Evolutionary conservation across 1,139 yeast species (phyloP).

Genomic region (Magnusiomyces magnusii): DNA sequence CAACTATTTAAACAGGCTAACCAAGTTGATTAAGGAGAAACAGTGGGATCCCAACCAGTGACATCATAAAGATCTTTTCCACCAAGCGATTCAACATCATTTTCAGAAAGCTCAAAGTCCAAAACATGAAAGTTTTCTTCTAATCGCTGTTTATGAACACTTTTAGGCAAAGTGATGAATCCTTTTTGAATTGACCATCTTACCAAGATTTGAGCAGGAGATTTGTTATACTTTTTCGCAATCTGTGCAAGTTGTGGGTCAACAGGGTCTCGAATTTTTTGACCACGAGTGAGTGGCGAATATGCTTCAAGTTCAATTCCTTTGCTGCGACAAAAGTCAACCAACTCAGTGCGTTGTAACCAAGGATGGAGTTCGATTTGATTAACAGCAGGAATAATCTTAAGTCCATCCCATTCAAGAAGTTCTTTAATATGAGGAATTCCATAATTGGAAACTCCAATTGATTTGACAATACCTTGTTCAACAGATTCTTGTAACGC

Average conservation of each 20-base stretch:
- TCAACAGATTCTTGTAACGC: constrained; percentile 20
- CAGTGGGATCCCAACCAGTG: constrained; percentile 19
- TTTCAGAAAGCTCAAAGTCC: constrained; percentile 42
- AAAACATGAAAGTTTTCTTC: constrained; percentile 42
- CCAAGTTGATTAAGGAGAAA: background rate
- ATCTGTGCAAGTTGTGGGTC: constrained; percentile 43
- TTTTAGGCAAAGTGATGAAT: constrained; percentile 62
- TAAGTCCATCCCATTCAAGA: constrained; percentile 44
- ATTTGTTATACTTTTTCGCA: constrained; percentile 46
- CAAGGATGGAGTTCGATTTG: constrained; percentile 76
- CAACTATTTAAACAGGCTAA: background rate
- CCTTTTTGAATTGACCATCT: constrained; percentile 68
- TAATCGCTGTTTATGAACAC: constrained; percentile 53
- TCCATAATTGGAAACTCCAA: constrained; percentile 75
- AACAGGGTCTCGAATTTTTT: constrained; percentile 37
- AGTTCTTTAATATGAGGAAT: constrained; percentile 45
- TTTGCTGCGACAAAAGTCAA: constrained; percentile 45
- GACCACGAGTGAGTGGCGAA: constrained; percentile 49
- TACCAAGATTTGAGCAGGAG: constrained; percentile 56
- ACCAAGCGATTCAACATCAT: constrained; percentile 31
- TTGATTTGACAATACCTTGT: constrained; percentile 49
- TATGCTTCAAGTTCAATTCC: constrained; percentile 61
- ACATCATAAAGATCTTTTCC: constrained; percentile 26
- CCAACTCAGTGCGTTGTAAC: constrained; percentile 59
- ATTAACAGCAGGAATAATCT: constrained; percentile 55